phyloP scores from a whole-genome alignment of 2,329 filamentous ascomycete species.

The Aspergillus carbonarius region DNA sequence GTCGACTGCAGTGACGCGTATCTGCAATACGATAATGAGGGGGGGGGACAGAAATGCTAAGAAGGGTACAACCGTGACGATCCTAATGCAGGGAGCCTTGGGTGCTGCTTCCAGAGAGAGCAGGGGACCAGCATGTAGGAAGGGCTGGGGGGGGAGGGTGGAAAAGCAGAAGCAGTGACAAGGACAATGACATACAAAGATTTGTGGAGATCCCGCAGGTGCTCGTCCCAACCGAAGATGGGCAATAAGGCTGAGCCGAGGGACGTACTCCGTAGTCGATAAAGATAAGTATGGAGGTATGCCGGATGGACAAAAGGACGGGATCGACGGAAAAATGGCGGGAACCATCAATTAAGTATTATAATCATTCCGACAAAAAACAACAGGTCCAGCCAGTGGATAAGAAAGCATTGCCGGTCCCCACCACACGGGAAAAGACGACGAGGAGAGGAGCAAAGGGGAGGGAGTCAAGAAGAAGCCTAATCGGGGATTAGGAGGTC shows the following conservation, averaged over 20 bases:
- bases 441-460: constrained; percentile 1
- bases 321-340: constrained; percentile 1
- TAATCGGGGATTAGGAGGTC: neutral
- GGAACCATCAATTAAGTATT: constrained; percentile 13
- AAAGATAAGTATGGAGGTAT: neutral
- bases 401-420: constrained; percentile 17
- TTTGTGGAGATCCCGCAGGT: constrained; percentile 8
- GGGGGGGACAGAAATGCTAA: constrained; percentile 3
- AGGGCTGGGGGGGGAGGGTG: neutral
- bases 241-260: neutral
- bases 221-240: constrained; percentile 4
- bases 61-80: constrained; percentile 17
- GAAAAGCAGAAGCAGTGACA: neutral
- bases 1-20: constrained; percentile 19
- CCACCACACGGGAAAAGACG: constrained; percentile 14
- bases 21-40: constrained; percentile 16
- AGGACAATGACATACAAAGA: constrained; percentile 11
- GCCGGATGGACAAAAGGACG: neutral
- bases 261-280: neutral
- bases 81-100: constrained; percentile 22
- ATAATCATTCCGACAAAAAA: constrained; percentile 13
- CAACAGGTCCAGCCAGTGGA: constrained; percentile 28
- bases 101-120: constrained; percentile 5
- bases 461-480: constrained; percentile 11
- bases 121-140: neutral